Evolutionary conservation across 1,284 basidiomycete genomes (phyloP).

Genomic region (Vanrija sp.): DNA sequence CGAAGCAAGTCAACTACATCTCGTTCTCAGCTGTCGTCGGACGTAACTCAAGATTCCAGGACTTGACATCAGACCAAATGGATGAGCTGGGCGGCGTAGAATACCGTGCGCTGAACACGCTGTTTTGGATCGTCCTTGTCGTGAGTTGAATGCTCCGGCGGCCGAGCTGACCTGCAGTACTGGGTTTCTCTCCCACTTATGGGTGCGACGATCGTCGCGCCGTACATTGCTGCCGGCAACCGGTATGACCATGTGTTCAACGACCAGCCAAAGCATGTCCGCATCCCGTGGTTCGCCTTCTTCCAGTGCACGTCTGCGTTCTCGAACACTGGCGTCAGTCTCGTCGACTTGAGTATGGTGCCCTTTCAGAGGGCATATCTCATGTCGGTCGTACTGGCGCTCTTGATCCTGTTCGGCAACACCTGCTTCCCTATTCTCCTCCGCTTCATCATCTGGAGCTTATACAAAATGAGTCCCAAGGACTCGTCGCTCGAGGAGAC

Average conservation of each 20-base stretch:
- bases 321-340: slow-evolving; percentile 82
- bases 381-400: slow-evolving; percentile 59
- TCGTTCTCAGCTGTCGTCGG: slow-evolving; percentile 80
- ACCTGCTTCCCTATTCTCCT: slow-evolving; percentile 77
- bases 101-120: slow-evolving; percentile 76
- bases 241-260: slow-evolving; percentile 55
- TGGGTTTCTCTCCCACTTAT: slow-evolving; percentile 65
- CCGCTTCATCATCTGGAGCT: slow-evolving; percentile 67
- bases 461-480: slow-evolving; percentile 62
- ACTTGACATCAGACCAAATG: slow-evolving; percentile 73
- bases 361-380: slow-evolving; percentile 82
- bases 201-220: slow-evolving; percentile 67
- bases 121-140: slow-evolving; percentile 69
- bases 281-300: slow-evolving; percentile 71
- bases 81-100: slow-evolving; percentile 93
- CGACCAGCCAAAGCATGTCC: slow-evolving; percentile 56
- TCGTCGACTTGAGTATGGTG: slow-evolving; percentile 85
- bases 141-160: slow-evolving; percentile 47
- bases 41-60: slow-evolving; percentile 80
- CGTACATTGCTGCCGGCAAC: slow-evolving; percentile 66
- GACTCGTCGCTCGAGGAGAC: slow-evolving; percentile 70
- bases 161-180: slow-evolving; percentile 56
- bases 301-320: slow-evolving; percentile 86
- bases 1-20: slow-evolving; percentile 71
- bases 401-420: slow-evolving; percentile 84